Percentiles rank a stretch among this genome's conserved stretches.
These are phyloP conservation scores for Pyrenula aspistea DNA, from an alignment of 495 filamentous ascomycete genomes.

Conservation along the genomic window DNA sequence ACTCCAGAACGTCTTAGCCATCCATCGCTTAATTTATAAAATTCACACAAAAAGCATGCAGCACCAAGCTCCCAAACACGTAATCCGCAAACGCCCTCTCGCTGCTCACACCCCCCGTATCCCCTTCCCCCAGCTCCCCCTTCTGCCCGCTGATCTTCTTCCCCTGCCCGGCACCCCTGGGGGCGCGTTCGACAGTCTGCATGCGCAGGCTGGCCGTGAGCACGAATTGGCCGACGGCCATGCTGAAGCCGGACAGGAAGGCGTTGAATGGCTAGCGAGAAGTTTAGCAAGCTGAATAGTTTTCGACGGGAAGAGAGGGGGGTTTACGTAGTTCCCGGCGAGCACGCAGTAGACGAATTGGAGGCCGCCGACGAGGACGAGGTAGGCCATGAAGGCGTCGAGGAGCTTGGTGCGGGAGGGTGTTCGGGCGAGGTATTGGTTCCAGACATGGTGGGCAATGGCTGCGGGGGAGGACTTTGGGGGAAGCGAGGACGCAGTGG, in stretches of 20 bases:
- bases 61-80: slow-evolving; percentile 82
- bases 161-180: slow-evolving; percentile 19
- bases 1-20: too few species aligned
- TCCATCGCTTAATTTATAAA: slow-evolving; percentile 87
- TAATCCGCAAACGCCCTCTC: slow-evolving; percentile 91
- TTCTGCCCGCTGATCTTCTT: slow-evolving; percentile 17
- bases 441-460: slow-evolving; percentile 40
- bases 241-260: slow-evolving; percentile 88
- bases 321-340: slow-evolving; percentile 84
- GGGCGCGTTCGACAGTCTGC: slow-evolving; percentile 49
- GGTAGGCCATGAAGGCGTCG: slow-evolving; percentile 83
- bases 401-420: slow-evolving; percentile 86
- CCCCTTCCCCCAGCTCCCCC: slow-evolving; percentile 3
- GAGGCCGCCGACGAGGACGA: slow-evolving; percentile 72
- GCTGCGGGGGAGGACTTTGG: slow-evolving; percentile 19
- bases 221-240: slow-evolving; percentile 95
- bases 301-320: neutral
- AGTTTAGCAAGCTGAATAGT: neutral
- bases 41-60: slow-evolving; percentile 99
- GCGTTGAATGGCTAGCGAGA: slow-evolving; percentile 82
- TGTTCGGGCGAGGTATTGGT: slow-evolving; percentile 65
- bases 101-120: neutral
- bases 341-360: slow-evolving; percentile 92
- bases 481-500: slow-evolving; percentile 10
- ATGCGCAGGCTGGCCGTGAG: slow-evolving; percentile 83